Conservation (phyloP, 2,329 filamentous ascomycete species). For the Amylocarpus encephaloides region DNA sequence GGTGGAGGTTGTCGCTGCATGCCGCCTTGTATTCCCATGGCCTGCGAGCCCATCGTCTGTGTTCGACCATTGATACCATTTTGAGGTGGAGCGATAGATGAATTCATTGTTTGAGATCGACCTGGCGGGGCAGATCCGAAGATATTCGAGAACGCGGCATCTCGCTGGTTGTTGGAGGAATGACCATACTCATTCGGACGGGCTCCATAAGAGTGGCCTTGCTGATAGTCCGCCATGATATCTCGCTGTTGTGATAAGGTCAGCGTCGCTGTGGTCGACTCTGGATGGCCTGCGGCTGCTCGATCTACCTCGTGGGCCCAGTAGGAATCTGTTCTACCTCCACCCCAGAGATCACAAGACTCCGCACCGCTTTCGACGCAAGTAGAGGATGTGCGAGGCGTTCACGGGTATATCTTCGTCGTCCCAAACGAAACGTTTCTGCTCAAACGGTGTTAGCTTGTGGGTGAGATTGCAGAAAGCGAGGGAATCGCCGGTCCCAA, state of each 20-base stretch:
- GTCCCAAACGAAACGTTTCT: slow-evolving; percentile 1
- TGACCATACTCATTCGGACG: slow-evolving; percentile 35
- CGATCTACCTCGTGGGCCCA: not conserved
- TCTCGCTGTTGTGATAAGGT: slow-evolving; percentile 11
- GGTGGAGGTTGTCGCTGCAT: slow-evolving; percentile 62
- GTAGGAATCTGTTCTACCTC: slow-evolving; percentile 5
- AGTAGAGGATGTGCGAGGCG: slow-evolving; percentile 19
- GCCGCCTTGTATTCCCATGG: slow-evolving; percentile 36
- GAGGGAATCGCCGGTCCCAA: slow-evolving; percentile 6
- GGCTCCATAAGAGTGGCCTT: slow-evolving; percentile 51
- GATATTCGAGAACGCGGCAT: slow-evolving; percentile 94
- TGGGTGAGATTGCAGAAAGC: slow-evolving; percentile 12
- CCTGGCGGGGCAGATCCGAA: slow-evolving; percentile 85
- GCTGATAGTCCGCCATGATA: slow-evolving; percentile 52
- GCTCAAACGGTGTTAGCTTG: slow-evolving; percentile 1
- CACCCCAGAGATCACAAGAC: slow-evolving; percentile 22
- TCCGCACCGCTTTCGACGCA: slow-evolving; percentile 23
- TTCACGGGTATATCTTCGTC: slow-evolving; percentile 15
- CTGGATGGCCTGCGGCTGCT: not conserved
- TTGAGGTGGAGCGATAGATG: slow-evolving; percentile 55
- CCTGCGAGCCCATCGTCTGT: slow-evolving; percentile 58
- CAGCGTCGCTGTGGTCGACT: not conserved
- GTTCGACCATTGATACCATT: slow-evolving; percentile 57
- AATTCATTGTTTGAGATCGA: slow-evolving; percentile 92
- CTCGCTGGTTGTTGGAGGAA: slow-evolving; percentile 63